Base-by-base conservation (phyloP, 805 yeast genomes). In the Candida ovalis region DNA sequence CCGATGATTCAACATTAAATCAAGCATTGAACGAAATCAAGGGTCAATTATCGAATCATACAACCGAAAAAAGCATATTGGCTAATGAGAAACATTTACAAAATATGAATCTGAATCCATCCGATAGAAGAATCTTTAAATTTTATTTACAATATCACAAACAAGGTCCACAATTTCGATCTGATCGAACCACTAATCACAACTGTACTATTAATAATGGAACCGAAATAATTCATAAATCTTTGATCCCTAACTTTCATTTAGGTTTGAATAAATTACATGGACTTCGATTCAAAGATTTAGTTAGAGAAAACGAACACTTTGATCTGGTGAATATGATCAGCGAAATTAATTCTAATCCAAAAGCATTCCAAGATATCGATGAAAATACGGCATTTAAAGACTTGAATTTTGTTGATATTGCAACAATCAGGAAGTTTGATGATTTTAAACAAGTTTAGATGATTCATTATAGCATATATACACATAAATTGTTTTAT, bases 391-490 rank as follows among this genome's bases (percentile, higher is more conserved):
- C 44, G 25, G 51, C 53, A 19, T 61, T 58, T 35, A 50, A 49
- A 24, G 65, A 61, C 3, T 48, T 61, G 23, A 45, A 53, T 28
- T 27, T 32, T 9, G 44, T 45, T 3, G 66, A 61, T 49, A 59
- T 53, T 37, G 53, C 55, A 18, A 45, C 46, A 4, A 45, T 48
- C 4, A 47, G 51, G 23, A 42, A 46, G 9, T 55, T 57, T 21
- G 48, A 47, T 30, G 40, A 42, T 30, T 42, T 38, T 13, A 30
- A 39, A 25, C 6, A 18, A 9, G 21, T 43, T 22, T 43, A 18
- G 19, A 13, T 22, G 15, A 12, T 22, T 19, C n/a, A 7, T 5
- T 23, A 30, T 32, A 24, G 30, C 28, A 42, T 38, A 37, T 43
- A 30, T 13, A 32, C 30, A 10, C 39, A 27, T 12, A 19, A 23